Percentiles rank a stretch among this genome's conserved stretches.
These are phyloP conservation scores for Trichoderma harzianum DNA, from an alignment of 2,329 filamentous ascomycete genomes.

Conservation along the genomic window DNA sequence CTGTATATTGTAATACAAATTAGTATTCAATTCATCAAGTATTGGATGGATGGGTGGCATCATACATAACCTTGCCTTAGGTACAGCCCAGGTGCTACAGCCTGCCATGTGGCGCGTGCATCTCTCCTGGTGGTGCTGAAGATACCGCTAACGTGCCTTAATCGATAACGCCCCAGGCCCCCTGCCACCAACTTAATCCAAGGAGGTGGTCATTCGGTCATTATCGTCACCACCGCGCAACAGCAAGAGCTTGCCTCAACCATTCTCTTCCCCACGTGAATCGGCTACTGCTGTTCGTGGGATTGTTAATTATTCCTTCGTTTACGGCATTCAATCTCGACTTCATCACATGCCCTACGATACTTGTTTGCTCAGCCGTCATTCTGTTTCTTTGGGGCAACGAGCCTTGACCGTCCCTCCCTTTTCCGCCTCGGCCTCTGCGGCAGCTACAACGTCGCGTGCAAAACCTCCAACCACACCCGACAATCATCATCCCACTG, in stretches of 20 bases:
- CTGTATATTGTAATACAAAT: too few species aligned
- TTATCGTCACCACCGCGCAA: background rate
- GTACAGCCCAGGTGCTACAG: background rate
- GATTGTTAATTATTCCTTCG: background rate
- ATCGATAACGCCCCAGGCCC: slow-evolving; percentile 11
- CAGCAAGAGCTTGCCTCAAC: background rate
- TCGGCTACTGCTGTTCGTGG: background rate
- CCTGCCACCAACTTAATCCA: background rate
- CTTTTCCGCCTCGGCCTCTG: slow-evolving; percentile 8
- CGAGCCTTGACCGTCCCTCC: slow-evolving; percentile 4
- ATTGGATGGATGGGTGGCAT: background rate
- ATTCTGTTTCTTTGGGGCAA: background rate
- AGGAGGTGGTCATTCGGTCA: slow-evolving; percentile 17
- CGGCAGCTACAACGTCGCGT: slow-evolving; percentile 2
- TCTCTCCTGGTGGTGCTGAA: background rate
- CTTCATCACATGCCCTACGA: slow-evolving; percentile 7
- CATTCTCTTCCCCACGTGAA: slow-evolving; percentile 17
- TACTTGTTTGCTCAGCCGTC: background rate
- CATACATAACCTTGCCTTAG: too few species aligned
- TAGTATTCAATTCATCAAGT: background rate
- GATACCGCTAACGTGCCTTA: background rate
- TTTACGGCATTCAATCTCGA: background rate
- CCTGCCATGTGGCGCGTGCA: background rate
- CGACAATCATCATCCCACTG: background rate
- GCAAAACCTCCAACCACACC: background rate